A percentile compares a stretch with the other conserved stretches of the same genome.
These are phyloP conservation scores for Sphaerobolus stellatus DNA, from an alignment of 1,284 basidiomycete species.

Conservation along the genomic window DNA sequence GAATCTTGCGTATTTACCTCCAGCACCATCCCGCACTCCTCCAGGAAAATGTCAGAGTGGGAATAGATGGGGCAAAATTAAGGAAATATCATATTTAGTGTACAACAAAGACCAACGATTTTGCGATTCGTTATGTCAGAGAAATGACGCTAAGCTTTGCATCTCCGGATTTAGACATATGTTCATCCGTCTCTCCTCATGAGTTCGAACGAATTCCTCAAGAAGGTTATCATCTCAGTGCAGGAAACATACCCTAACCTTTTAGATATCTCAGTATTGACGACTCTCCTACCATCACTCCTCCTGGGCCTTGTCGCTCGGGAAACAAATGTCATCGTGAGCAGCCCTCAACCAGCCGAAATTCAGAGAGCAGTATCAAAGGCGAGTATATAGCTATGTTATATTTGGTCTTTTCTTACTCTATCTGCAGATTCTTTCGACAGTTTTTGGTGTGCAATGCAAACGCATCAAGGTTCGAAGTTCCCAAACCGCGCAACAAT, in stretches of 20 bases:
- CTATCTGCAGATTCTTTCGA: constrained; percentile 53
- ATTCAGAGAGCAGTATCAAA: constrained; percentile 7
- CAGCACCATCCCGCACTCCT: too few species aligned
- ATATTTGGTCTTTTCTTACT: too few species aligned
- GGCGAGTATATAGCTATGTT: not conserved
- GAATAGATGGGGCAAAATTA: not conserved
- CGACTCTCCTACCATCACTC: constrained; percentile 60
- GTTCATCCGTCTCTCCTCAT: not conserved
- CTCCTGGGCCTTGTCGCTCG: constrained; percentile 63
- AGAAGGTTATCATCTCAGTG: constrained; percentile 1
- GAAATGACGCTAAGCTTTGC: too few species aligned
- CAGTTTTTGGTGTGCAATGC: constrained; percentile 56
- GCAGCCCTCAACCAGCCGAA: constrained; percentile 36
- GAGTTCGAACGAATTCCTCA: constrained; percentile 1
- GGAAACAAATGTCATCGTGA: constrained; percentile 59
- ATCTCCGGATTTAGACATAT: too few species aligned
- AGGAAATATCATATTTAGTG: not conserved
- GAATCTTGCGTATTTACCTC: too few species aligned
- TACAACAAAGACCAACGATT: too few species aligned
- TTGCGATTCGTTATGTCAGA: too few species aligned
- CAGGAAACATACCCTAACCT: constrained; percentile 12
- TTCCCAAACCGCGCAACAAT: constrained; percentile 31
- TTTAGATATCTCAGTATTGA: not conserved
- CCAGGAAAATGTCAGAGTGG: not conserved
- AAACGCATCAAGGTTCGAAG: constrained; percentile 55